phyloP scores from a whole-genome alignment of 2,329 filamentous ascomycete genomes.

The Venturia effusa region DNA sequence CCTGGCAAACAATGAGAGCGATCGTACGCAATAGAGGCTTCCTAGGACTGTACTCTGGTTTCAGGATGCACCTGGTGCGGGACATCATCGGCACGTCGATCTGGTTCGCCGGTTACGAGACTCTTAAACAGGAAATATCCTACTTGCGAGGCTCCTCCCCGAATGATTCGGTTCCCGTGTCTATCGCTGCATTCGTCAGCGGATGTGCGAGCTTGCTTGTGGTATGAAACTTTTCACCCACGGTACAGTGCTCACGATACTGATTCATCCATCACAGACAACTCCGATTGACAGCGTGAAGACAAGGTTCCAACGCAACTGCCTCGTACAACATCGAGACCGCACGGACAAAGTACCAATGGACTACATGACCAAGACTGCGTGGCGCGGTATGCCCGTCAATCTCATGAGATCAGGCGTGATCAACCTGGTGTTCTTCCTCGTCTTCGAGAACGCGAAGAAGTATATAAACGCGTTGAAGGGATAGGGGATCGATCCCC shows the following conservation, averaged over 20 bases:
- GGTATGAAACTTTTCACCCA: not conserved
- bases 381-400: constrained; percentile 57
- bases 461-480: constrained; percentile 36
- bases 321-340: constrained; percentile 56
- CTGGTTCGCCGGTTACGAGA: constrained; percentile 86
- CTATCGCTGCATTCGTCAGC: constrained; percentile 68
- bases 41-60: constrained; percentile 68
- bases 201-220: constrained; percentile 29
- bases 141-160: constrained; percentile 62
- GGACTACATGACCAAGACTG: constrained; percentile 54
- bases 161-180: constrained; percentile 69
- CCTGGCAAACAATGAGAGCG: not conserved
- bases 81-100: constrained; percentile 76
- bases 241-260: constrained; percentile 6
- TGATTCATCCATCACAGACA: constrained; percentile 25
- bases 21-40: constrained; percentile 60
- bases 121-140: constrained; percentile 69
- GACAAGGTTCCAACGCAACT: constrained; percentile 75
- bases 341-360: constrained; percentile 53
- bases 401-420: constrained; percentile 68
- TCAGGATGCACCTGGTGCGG: constrained; percentile 66
- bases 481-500: constrained; percentile 12
- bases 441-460: constrained; percentile 75
- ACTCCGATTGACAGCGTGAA: constrained; percentile 69
- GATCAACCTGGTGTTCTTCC: constrained; percentile 85